Percentiles rank a stretch among this genome's conserved stretches.
Conservation (phyloP, 202 grass and related monocot genomes). For the Eragrostis tef region DNA sequence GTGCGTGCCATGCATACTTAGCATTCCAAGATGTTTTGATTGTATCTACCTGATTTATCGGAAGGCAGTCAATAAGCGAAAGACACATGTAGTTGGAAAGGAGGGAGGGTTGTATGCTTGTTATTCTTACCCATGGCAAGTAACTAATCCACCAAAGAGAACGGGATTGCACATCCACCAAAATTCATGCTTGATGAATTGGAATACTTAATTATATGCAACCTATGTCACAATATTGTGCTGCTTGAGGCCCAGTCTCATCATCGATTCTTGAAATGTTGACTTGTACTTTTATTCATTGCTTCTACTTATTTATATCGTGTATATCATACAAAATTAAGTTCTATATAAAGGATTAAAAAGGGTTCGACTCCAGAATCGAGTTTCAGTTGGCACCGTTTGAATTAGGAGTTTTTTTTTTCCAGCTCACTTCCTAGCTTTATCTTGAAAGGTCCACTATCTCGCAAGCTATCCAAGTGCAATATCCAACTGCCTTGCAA, state of each 20-base stretch:
- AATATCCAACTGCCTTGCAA: not conserved
- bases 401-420: not conserved
- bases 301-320: not conserved
- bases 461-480: not conserved
- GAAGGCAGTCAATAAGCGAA: not conserved
- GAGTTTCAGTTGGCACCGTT: not conserved
- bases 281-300: conserved; percentile 27
- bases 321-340: not conserved
- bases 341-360: not conserved
- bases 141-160: not conserved
- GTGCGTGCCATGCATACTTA: not conserved
- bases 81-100: not conserved
- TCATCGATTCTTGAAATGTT: not conserved
- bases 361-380: not conserved
- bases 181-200: not conserved
- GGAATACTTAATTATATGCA: not conserved
- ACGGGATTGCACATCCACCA: not conserved
- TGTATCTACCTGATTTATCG: not conserved
- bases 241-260: not conserved
- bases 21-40: conserved; percentile 15
- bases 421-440: conserved; percentile 7
- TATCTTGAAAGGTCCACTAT: conserved; percentile 3
- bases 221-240: not conserved
- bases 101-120: not conserved
- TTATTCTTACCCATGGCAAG: not conserved